Evolutionary conservation across 805 yeast genomes (phyloP).

Genomic region (Hyphopichia homilentoma): DNA sequence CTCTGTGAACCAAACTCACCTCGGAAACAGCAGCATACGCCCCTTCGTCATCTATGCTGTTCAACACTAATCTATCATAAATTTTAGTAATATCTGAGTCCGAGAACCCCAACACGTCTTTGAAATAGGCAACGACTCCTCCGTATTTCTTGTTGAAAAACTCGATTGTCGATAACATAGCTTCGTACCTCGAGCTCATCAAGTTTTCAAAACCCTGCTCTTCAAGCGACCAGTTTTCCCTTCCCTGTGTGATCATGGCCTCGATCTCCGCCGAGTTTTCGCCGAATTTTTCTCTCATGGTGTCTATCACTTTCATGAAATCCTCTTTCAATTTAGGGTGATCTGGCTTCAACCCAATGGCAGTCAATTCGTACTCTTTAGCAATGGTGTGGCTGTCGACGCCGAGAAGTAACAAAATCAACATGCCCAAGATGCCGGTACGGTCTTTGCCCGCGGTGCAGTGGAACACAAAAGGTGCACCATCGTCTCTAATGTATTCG

Average conservation of each 20-base stretch:
- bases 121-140: slow-evolving; percentile 48
- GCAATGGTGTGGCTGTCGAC: slow-evolving; percentile 65
- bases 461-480: slow-evolving; percentile 54
- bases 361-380: slow-evolving; percentile 74
- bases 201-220: slow-evolving; percentile 57
- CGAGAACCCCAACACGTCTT: slow-evolving; percentile 39
- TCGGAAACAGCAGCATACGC: too few species aligned
- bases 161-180: slow-evolving; percentile 64
- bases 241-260: slow-evolving; percentile 28
- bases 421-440: slow-evolving; percentile 72
- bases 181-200: slow-evolving; percentile 61
- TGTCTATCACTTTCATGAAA: slow-evolving; percentile 29
- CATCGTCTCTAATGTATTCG: slow-evolving; percentile 51
- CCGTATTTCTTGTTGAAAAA: slow-evolving; percentile 50
- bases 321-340: slow-evolving; percentile 33
- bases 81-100: slow-evolving; percentile 38
- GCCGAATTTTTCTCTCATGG: slow-evolving; percentile 23
- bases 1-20: slow-evolving; percentile 13
- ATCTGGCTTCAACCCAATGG: slow-evolving; percentile 57
- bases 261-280: slow-evolving; percentile 18
- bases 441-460: slow-evolving; percentile 89
- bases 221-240: slow-evolving; percentile 39
- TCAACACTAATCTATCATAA: slow-evolving; percentile 23
- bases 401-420: slow-evolving; percentile 58
- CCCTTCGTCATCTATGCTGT: too few species aligned